Evolutionary conservation across 768 basidiomycete genomes (phyloP), one percentile per base, ranked within the genome.

Genomic region (Hygrocybe coccinea): DNA sequence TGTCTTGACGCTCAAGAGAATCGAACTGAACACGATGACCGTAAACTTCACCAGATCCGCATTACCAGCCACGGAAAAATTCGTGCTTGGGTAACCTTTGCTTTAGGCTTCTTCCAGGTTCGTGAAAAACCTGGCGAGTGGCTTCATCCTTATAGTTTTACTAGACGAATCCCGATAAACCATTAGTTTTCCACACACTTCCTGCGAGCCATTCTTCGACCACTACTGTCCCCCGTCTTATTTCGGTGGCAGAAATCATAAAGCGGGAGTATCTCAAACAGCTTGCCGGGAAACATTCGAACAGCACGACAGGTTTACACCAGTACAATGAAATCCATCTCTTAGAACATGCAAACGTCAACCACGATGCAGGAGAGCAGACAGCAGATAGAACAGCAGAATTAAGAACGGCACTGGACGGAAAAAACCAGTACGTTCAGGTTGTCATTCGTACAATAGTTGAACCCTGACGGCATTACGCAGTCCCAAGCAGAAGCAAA

Each of bases 221-320:
- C 19, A 9, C 52, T 14, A 29, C 39, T 15, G 29, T 45, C 7
- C 52, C 52, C 25, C 52, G 52, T 35, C 52, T 54, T 24, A 54
- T 54, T 34, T 54, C 52, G 17, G 52, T 54, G 12, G 43, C 43
- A 38, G 52, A 54, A 45, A 54, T 54, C 39, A 41, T 54, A 5
- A 54, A 54, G 19, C 52, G 52, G 15, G 52, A 54, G 34, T 54
- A 54, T 35, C 52, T 54, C 41, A 43, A 45, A 19, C 35, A 25
- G 4, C 22, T 41, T 11, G 19, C 2, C 11, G 15, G 19, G 17
- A n/a, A 19, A 17, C 17, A 17, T 45, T 10, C 17, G 6, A 35
- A 35, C 7, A 10, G 15, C 2, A 17, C 34, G 49, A 29, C 29
- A 5, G 52, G 52, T 12, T 35, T 54, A 21, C 52, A 54, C 34